Base-by-base conservation (phyloP, 2,329 filamentous ascomycete species). In the Dactylonectria macrodidyma region DNA sequence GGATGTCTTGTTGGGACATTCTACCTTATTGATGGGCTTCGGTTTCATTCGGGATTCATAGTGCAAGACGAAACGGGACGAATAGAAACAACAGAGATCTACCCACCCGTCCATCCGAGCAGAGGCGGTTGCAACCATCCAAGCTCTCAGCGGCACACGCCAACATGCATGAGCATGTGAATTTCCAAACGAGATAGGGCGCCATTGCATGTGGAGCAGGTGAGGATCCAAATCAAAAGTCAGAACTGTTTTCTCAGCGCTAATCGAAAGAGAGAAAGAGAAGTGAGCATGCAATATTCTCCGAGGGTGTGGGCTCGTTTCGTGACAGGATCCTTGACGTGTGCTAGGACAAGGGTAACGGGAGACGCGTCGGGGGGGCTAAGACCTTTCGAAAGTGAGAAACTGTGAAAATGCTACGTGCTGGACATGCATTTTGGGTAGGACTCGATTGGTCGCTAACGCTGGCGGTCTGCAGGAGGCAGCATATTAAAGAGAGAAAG, bases 131-230 rank as follows among this genome's bases (percentile, higher is more conserved):
- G 34, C 51, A 14, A 46, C 34, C 55, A n/a, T n/a, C 41, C n/a
- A 10, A n/a, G 51, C 33, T 38, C 26, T 38, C 16, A 51, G 19
- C 16, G 34, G 33, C 48, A 38, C 34, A 33, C 26, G 47, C n/a
- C 12, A 58, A 34, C 48, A 16, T 46, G 16, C 26, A 38, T 30
- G 36, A 52, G 47, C 26, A 22, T 30, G 16, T 26, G 22, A 34
- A 33, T 24, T n/a, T 16, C 26, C 30, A 26, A 46, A 30, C 36
- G 51, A 36, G 44, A 36, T 52, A 34, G 55, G 50, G 59, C 41
- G n/a, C 47, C 55, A 48, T 54, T 64, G 47, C 38, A 50, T 19
- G 44, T 34, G 41, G 51, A 57, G 57, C 34, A 54, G 34, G 7
- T 5, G 22, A 44, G 52, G 51, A 36, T 47, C 34, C 16, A 19